These are phyloP conservation scores for Lactarius akahatsu DNA, from an alignment of 768 basidiomycete species.

Conservation along the genomic window DNA sequence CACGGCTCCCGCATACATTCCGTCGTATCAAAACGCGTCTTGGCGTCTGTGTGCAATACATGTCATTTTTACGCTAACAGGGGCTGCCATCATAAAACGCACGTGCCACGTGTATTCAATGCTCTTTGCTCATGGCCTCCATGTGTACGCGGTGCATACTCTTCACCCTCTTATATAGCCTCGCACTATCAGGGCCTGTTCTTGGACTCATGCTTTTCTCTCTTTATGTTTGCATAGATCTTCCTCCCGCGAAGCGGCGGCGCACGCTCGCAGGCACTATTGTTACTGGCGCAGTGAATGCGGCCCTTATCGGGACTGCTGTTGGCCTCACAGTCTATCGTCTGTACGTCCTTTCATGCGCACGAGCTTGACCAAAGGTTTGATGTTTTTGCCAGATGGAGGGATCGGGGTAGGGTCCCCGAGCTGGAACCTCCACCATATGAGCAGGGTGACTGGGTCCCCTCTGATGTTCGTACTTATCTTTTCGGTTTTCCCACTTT, in stretches of 20 bases:
- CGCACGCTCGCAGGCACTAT: constrained; percentile 80
- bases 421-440: constrained; percentile 53
- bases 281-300: constrained; percentile 79
- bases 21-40: constrained; percentile 16
- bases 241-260: constrained; percentile 75
- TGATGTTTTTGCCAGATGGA: constrained; percentile 53
- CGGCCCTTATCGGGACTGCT: constrained; percentile 82
- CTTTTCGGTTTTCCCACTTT: not conserved
- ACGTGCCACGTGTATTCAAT: constrained; percentile 24
- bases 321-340: constrained; percentile 86
- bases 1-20: not conserved
- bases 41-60: not conserved
- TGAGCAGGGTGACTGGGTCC: constrained; percentile 57
- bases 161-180: constrained; percentile 46
- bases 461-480: constrained; percentile 13
- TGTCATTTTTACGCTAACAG: constrained; percentile 1
- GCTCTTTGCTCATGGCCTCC: constrained; percentile 27
- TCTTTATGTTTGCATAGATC: constrained; percentile 51
- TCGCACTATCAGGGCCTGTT: constrained; percentile 25
- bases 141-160: constrained; percentile 34
- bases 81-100: constrained; percentile 9
- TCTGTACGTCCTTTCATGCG: constrained; percentile 53
- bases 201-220: constrained; percentile 33
- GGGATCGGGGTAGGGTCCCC: constrained; percentile 65
- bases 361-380: constrained; percentile 8